Percentiles rank a stretch among this genome's conserved stretches.
Conservation (phyloP, 768 basidiomycete genomes). For the Collybiopsis luxurians region DNA sequence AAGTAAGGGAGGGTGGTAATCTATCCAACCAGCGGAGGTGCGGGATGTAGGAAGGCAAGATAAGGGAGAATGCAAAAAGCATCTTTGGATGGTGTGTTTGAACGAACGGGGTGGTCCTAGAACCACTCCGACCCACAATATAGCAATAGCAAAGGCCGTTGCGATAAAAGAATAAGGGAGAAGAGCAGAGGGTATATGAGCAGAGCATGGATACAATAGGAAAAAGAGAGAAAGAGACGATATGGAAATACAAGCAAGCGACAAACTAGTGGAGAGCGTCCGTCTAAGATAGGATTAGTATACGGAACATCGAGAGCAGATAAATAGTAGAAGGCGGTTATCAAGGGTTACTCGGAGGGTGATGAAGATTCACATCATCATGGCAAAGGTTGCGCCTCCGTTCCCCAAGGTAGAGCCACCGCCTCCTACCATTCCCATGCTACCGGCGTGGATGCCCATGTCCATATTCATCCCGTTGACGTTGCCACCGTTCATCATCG, state of each 20-base stretch:
- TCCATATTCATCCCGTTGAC: conserved; percentile 5
- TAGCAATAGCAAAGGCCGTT: not conserved
- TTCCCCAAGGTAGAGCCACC: conserved; percentile 16
- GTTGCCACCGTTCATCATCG: conserved; percentile 7
- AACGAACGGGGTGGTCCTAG: not conserved
- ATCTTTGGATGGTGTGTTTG: not conserved
- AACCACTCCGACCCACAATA: not conserved
- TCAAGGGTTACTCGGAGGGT: not conserved
- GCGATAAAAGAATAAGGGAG: not conserved
- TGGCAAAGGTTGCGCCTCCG: conserved; percentile 13
- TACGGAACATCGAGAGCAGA: not conserved
- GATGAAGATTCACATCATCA: conserved; percentile 16
- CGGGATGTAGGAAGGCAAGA: not conserved
- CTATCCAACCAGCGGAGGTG: conserved; percentile 1
- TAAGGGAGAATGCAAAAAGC: not conserved
- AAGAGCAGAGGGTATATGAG: not conserved
- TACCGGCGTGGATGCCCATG: conserved; percentile 3
- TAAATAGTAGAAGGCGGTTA: not conserved
- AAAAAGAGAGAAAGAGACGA: not conserved
- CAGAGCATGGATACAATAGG: not conserved
- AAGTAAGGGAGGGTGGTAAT: not conserved
- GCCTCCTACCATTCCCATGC: conserved; percentile 15
- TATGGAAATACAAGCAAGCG: not conserved
- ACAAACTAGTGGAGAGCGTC: not conserved
- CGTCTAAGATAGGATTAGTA: not conserved